These are phyloP conservation scores for Miscanthus sacchariflorus DNA, from an alignment of 202 grass and related monocot species.

Conservation along the genomic window DNA sequence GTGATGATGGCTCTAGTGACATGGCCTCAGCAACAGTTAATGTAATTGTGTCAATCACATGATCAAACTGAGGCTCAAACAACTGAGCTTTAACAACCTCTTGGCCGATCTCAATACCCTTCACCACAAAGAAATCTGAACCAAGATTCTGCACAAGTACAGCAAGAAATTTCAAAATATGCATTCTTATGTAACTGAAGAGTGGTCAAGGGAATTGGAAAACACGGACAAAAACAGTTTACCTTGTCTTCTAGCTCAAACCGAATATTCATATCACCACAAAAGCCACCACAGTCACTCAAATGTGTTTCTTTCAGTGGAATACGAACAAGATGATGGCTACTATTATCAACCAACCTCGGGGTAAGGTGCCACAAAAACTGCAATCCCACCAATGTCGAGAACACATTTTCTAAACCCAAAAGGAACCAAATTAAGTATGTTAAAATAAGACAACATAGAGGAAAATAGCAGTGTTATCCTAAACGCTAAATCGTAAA, in stretches of 20 bases:
- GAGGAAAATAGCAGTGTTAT: constrained; percentile 3
- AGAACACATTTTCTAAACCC: constrained; percentile 88
- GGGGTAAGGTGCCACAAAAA: constrained; percentile 89
- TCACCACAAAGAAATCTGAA: constrained; percentile 93
- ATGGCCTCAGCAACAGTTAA: constrained; percentile 98
- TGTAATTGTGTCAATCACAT: constrained; percentile 74
- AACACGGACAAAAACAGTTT: constrained; percentile 42
- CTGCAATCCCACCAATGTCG: constrained; percentile 84
- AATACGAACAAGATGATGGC: constrained; percentile 86
- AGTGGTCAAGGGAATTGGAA: constrained; percentile 23
- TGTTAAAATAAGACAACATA: constrained; percentile 1
- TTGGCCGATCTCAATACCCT: constrained; percentile 88
- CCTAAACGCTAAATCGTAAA: neutral
- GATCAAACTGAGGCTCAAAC: constrained; percentile 82
- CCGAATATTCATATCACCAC: constrained; percentile 86
- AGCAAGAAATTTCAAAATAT: constrained; percentile 41
- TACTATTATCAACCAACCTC: constrained; percentile 58
- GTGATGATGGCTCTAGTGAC: constrained; percentile 91
- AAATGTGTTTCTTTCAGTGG: constrained; percentile 93
- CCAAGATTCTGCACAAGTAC: constrained; percentile 71
- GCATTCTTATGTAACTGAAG: constrained; percentile 34
- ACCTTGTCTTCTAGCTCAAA: constrained; percentile 95
- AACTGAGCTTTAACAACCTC: constrained; percentile 82
- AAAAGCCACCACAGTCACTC: constrained; percentile 92
- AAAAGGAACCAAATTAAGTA: constrained; percentile 47